These are phyloP conservation scores for Phytophthora tubulina DNA, from an alignment of 352 stramenopile species.

Conservation along the genomic window DNA sequence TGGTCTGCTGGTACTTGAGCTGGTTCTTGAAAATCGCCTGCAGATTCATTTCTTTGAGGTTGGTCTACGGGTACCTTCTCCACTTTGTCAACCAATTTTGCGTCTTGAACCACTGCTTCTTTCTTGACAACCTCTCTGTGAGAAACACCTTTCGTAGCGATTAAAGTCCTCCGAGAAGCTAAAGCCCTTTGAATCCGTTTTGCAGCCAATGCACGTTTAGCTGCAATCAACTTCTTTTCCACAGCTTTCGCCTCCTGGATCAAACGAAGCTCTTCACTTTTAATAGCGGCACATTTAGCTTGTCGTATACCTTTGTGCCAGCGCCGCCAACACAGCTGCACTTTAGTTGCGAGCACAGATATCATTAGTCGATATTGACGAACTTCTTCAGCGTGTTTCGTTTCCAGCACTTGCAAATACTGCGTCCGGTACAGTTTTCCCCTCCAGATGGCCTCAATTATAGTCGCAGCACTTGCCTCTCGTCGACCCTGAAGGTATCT, in stretches of 20 bases:
- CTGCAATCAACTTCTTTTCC: slow-evolving; percentile 19
- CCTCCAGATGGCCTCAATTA: slow-evolving; percentile 41
- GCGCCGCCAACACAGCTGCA: slow-evolving; percentile 45
- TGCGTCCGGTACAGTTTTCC: slow-evolving; percentile 26
- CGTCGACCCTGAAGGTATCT: slow-evolving; percentile 19
- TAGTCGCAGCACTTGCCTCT: slow-evolving; percentile 33
- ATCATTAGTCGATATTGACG: slow-evolving; percentile 38
- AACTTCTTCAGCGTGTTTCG: slow-evolving; percentile 28
- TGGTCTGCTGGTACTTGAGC: not conserved
- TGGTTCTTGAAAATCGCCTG: slow-evolving; percentile 4
- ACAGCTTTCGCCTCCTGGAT: slow-evolving; percentile 41
- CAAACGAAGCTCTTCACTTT: slow-evolving; percentile 44
- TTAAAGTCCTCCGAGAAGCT: slow-evolving; percentile 16
- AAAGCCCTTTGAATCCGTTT: slow-evolving; percentile 35
- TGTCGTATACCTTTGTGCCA: slow-evolving; percentile 41
- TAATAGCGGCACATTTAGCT: slow-evolving; percentile 42
- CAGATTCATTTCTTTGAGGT: not conserved
- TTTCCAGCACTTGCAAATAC: slow-evolving; percentile 31
- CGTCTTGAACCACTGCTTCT: not conserved
- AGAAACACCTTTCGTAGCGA: slow-evolving; percentile 13
- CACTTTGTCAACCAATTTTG: not conserved
- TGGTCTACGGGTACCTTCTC: not conserved
- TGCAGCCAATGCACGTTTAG: slow-evolving; percentile 27
- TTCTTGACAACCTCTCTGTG: slow-evolving; percentile 4
- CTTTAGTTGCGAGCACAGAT: slow-evolving; percentile 42